Percentiles rank a stretch among this genome's conserved stretches.
phyloP scores from a whole-genome alignment of 129 eudicot species.

The Lactuca saligna region DNA sequence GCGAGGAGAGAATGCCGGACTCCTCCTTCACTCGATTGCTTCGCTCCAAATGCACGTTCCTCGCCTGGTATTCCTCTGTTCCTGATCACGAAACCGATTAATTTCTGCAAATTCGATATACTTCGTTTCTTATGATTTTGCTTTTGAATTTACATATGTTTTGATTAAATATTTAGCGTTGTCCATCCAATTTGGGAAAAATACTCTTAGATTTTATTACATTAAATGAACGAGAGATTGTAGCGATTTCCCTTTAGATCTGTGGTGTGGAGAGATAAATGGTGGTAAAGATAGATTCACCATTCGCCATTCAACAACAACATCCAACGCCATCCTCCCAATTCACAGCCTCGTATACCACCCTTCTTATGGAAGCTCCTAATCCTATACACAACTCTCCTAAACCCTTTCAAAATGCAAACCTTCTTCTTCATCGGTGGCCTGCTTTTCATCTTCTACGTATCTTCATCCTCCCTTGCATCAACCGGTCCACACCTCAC shows the following conservation, averaged over 20 bases:
- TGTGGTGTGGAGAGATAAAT: slow-evolving; percentile 39
- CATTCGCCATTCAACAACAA: slow-evolving; percentile 24
- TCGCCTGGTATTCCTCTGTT: slow-evolving; percentile 36
- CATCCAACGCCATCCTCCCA: slow-evolving; percentile 23
- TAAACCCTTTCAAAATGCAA: slow-evolving; percentile 40
- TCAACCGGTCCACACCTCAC: not conserved
- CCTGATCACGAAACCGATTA: slow-evolving; percentile 31
- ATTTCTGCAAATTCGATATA: not conserved
- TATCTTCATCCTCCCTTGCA: slow-evolving; percentile 34
- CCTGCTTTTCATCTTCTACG: slow-evolving; percentile 32
- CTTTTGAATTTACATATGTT: slow-evolving; percentile 2
- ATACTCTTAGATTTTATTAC: not conserved
- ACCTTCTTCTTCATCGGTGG: slow-evolving; percentile 46
- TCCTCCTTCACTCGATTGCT: slow-evolving; percentile 27
- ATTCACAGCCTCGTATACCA: slow-evolving; percentile 36
- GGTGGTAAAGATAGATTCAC: slow-evolving; percentile 26
- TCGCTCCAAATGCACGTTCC: slow-evolving; percentile 27
- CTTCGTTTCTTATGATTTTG: not conserved
- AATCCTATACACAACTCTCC: slow-evolving; percentile 46
- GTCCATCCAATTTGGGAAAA: not conserved
- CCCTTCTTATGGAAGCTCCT: slow-evolving; percentile 17
- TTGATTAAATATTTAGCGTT: not conserved
- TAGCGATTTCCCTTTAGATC: slow-evolving; percentile 15
- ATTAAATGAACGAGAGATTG: slow-evolving; percentile 11
- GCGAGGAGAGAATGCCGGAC: slow-evolving; percentile 25